Evolutionary conservation across 495 filamentous ascomycete genomes (phyloP), one percentile per base, ranked within the genome.

Genomic region (Penicillium antarcticum): DNA sequence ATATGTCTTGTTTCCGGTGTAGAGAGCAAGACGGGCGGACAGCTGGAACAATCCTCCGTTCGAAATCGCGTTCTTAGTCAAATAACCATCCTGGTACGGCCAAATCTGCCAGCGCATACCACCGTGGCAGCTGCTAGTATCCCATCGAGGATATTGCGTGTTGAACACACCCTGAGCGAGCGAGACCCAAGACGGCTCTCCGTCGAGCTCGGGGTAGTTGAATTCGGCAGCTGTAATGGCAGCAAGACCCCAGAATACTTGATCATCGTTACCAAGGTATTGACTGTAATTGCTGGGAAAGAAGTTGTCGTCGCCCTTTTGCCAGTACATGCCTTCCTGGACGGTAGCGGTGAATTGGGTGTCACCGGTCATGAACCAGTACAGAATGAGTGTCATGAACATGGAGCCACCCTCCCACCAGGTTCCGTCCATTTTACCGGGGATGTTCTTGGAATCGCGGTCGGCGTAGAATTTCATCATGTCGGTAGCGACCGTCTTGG

Each of bases 91-190:
- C 71, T 92, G 89, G 68, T 88, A 91, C 8, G 80, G 75, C 68
- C 82, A 89, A 51, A 95, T 87, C 70, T 95, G 90, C 91, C 91
- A 95, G 48, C 85, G 77, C 43, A 95, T 69, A 2, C 91, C 91
- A 37, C 91, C 91, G 37, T 77, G 76, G 65, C 91, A 96, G 2
- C 74, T 80, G 1, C 57, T 55, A 13, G 71, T 69, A 51, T 92
- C 73, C 89, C 89, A 95, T n/a, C 87, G 79, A 0, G 67, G 63
- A 3, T 73, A 78, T 52, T 84, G 85, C 46, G 80, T 76, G 64
- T 90, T 88, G 70, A 88, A 90, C 4, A 78, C 76, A 33, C 71
- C 75, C 43, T 75, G 70, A 1, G 76, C 74, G 7, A 92, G 71
- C 5, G 82, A 66, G 6, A 87, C 68, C 84, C 86, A 92, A 2